Evolutionary conservation across 805 yeast genomes (phyloP), one percentile per base, ranked within the genome.

Genomic region (Jamesozyma piceae): DNA sequence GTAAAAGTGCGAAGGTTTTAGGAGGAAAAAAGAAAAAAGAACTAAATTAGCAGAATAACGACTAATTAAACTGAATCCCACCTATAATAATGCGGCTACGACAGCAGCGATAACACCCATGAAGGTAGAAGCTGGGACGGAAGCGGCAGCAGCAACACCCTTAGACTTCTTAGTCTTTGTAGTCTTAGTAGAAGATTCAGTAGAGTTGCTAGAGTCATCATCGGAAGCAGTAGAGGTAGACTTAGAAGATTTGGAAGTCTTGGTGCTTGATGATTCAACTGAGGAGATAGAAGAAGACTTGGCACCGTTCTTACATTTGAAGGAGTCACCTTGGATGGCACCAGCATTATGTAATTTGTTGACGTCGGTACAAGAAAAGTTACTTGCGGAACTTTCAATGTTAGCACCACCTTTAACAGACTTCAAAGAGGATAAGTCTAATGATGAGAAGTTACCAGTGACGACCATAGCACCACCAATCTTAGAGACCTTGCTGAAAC

Each of bases 401-500:
- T 71, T 69, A 69, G 89, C 94, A 67, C 95, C 96, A 77, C 98
- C 98, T 64, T 78, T 77, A 58, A 92, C 95, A 59, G 82, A 76
- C 56, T 67, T 71, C 65, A 92, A 78, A 29, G 76, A 58, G 52
- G 81, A 77, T 64, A 92, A 76, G 48, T 87, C 69, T 61, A 92
- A 92, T 60, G 78, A 75, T 64, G 79, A 72, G 69, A 87, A 86
- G 67, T 75, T 71, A 74, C 98, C 98, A 52, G 66, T 67, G 51
- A 90, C 68, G 63, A 72, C 73, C 52, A 90, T 78, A 56, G 97
- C 92, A 76, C 98, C 97, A 62, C 83, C 85, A 57, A 90, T 77
- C 47, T 83, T 66, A 63, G 72, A 67, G 59, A 92, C 74, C 51
- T 72, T 62, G 54, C 80, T 79, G 78, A 92, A 85, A 62, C 87